Conservation (phyloP, 371 early-diverging fungal species). For the Mortierella sp. region DNA sequence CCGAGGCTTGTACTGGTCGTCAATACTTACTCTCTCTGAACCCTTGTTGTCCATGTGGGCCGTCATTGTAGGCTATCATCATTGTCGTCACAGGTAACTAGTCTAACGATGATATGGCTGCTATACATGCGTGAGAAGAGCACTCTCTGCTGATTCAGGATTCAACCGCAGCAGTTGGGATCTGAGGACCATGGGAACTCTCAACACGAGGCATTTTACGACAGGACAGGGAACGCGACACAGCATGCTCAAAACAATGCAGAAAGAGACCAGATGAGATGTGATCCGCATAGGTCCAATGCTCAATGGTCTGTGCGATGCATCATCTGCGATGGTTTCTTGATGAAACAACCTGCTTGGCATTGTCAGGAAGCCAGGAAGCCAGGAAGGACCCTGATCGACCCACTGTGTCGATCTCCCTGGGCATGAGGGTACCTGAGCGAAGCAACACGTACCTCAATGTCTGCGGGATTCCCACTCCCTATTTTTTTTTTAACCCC, state of each 20-base stretch:
- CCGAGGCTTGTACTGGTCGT: too few relatives aligned
- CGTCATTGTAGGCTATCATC: slow-evolving; percentile 73
- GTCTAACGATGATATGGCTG: neutral
- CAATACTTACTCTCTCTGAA: slow-evolving; percentile 14
- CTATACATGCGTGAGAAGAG: too few relatives aligned
- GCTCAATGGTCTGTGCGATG: too few relatives aligned
- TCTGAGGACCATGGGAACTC: neutral
- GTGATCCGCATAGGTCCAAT: too few relatives aligned
- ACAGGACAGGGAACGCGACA: neutral
- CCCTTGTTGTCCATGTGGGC: slow-evolving; percentile 6
- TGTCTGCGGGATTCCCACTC: slow-evolving; percentile 1
- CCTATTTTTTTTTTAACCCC: slow-evolving; percentile 3
- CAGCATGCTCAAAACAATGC: neutral
- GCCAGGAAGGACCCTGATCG: too few relatives aligned
- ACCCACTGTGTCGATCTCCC: too few relatives aligned
- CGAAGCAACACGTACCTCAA: too few relatives aligned
- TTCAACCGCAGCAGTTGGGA: neutral
- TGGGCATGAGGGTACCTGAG: too few relatives aligned
- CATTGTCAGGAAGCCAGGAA: too few relatives aligned
- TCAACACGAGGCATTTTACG: neutral
- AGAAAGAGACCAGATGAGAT: too few relatives aligned
- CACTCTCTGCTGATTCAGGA: neutral
- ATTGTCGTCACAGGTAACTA: slow-evolving; percentile 86
- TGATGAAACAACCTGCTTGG: too few relatives aligned
- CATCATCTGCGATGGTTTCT: too few relatives aligned